These are phyloP conservation scores for Geoglossum cookeanum DNA, from an alignment of 2,329 filamentous ascomycete genomes.

Conservation along the genomic window DNA sequence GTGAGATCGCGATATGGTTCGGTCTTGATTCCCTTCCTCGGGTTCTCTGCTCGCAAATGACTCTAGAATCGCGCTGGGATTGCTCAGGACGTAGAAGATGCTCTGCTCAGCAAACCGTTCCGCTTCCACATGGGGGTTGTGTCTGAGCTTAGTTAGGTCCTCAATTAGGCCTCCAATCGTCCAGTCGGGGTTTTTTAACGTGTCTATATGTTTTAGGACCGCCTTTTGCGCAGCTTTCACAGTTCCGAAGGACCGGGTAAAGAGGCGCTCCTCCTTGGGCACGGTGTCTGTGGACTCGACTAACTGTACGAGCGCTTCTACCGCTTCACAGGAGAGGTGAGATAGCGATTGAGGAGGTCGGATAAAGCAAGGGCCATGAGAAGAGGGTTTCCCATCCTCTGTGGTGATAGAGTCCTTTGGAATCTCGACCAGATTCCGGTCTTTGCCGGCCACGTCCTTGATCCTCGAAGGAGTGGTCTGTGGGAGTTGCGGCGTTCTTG, in stretches of 20 bases:
- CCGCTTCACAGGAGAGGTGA: background rate
- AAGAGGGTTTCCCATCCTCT: background rate
- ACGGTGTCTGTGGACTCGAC: background rate
- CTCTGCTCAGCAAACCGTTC: conserved; percentile 18
- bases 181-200: background rate
- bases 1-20: background rate
- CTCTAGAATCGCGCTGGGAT: conserved; percentile 20
- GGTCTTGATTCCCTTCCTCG: background rate
- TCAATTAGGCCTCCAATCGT: background rate
- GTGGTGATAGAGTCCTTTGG: background rate
- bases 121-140: background rate
- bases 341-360: conserved; percentile 3
- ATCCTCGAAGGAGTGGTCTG: background rate
- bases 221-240: background rate
- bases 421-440: background rate
- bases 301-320: background rate
- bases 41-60: conserved; percentile 19
- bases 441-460: background rate
- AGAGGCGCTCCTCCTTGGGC: background rate
- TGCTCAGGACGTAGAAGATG: conserved; percentile 24
- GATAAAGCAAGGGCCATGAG: background rate
- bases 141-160: background rate
- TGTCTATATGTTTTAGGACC: background rate
- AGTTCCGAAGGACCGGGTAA: background rate
- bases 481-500: background rate